Conservation (phyloP, 2,329 filamentous ascomycete genomes). For the Colletotrichum acutatum region DNA sequence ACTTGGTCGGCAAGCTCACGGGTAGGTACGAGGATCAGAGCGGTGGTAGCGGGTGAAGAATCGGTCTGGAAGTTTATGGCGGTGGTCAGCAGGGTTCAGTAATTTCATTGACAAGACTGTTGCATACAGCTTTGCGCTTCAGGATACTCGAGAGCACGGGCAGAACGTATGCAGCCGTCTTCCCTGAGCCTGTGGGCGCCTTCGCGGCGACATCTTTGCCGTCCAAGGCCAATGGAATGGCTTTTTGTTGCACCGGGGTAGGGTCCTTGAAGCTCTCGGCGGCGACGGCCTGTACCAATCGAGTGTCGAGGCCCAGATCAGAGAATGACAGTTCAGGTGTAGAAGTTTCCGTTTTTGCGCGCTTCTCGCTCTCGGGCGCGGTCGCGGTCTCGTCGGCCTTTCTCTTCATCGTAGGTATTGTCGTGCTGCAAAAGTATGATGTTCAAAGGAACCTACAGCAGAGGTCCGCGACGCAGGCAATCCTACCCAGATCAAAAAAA, state of each 20-base stretch:
- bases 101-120: background rate
- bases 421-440: background rate
- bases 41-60: slow-evolving; percentile 68
- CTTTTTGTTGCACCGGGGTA: slow-evolving; percentile 87
- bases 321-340: slow-evolving; percentile 70
- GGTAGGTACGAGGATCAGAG: slow-evolving; percentile 93
- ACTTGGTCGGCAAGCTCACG: slow-evolving; percentile 95
- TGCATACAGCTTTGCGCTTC: slow-evolving; percentile 74
- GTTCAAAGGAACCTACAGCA: background rate
- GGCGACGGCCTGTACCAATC: slow-evolving; percentile 86
- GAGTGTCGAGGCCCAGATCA: slow-evolving; percentile 82
- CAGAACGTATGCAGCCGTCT: slow-evolving; percentile 95
- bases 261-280: slow-evolving; percentile 86
- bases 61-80: slow-evolving; percentile 53
- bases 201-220: slow-evolving; percentile 92
- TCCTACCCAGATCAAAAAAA: slow-evolving; percentile 11
- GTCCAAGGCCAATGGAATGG: slow-evolving; percentile 87
- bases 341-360: slow-evolving; percentile 40
- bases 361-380: slow-evolving; percentile 45
- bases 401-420: slow-evolving; percentile 63
- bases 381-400: slow-evolving; percentile 68
- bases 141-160: slow-evolving; percentile 89
- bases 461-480: background rate
- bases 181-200: slow-evolving; percentile 94
- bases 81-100: slow-evolving; percentile 23